phyloP scores from a whole-genome alignment of 2,329 filamentous ascomycete species.

The Venturia asperata region DNA sequence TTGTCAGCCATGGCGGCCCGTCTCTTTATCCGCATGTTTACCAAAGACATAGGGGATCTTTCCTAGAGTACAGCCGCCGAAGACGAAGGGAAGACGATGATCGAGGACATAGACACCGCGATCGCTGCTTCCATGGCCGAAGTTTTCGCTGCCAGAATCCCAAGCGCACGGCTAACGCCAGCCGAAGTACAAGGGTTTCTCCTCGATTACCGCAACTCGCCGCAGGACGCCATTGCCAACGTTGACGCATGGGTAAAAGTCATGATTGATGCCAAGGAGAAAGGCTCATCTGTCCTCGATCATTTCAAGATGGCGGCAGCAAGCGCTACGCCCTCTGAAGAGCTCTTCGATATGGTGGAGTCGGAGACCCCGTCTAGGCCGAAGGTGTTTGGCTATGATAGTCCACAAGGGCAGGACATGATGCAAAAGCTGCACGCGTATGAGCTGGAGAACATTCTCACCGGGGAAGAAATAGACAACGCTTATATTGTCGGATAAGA shows the following conservation, averaged over 20 bases:
- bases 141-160: slow-evolving; percentile 28
- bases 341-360: neutral
- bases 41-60: neutral
- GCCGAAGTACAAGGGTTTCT: slow-evolving; percentile 26
- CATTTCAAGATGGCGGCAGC: neutral
- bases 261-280: slow-evolving; percentile 11
- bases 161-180: slow-evolving; percentile 27
- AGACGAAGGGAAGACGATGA: neutral
- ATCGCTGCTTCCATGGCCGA: slow-evolving; percentile 21
- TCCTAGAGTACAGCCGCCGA: neutral
- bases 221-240: slow-evolving; percentile 15
- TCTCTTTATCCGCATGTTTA: slow-evolving; percentile 15
- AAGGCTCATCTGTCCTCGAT: slow-evolving; percentile 1
- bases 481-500: neutral
- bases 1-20: slow-evolving; percentile 2
- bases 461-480: neutral
- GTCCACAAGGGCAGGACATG: neutral
- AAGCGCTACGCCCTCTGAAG: neutral
- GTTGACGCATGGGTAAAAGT: slow-evolving; percentile 6
- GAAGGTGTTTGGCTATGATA: neutral
- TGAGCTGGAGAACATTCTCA: neutral
- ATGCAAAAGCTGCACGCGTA: neutral
- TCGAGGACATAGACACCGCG: slow-evolving; percentile 21
- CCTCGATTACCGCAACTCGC: slow-evolving; percentile 10
- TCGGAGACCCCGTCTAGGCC: neutral